These are phyloP conservation scores for Bolboschoenoplectus hybrid DNA, from an alignment of 202 grass and related monocot species.

Conservation along the genomic window DNA sequence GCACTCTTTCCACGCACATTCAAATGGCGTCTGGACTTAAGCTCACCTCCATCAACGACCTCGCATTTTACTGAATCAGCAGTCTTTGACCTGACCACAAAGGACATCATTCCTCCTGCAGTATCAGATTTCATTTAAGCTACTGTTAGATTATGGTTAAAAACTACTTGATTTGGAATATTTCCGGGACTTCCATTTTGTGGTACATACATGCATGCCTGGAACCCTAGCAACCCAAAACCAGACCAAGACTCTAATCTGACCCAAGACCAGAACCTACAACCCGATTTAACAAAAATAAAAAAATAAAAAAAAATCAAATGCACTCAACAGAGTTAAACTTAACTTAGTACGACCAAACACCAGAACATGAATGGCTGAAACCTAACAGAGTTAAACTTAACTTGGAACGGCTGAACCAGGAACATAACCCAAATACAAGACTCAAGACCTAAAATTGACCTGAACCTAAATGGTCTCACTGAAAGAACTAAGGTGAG, in stretches of 20 bases:
- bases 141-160: background rate
- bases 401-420: slow-evolving; percentile 1
- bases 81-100: slow-evolving; percentile 83
- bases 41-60: slow-evolving; percentile 95
- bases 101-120: slow-evolving; percentile 99
- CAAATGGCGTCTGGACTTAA: slow-evolving; percentile 95
- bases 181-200: background rate
- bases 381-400: slow-evolving; percentile 2
- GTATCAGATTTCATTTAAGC: slow-evolving; percentile 23
- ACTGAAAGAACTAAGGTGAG: background rate
- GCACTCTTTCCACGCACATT: slow-evolving; percentile 99
- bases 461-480: slow-evolving; percentile 16
- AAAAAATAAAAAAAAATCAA: background rate
- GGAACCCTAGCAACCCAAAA: background rate
- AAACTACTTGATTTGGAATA: background rate
- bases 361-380: background rate
- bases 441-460: slow-evolving; percentile 20
- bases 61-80: slow-evolving; percentile 95
- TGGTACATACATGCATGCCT: background rate
- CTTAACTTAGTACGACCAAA: slow-evolving; percentile 1
- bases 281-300: background rate
- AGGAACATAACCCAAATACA: background rate
- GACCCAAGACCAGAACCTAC: background rate
- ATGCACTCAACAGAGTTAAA: too few relatives aligned
- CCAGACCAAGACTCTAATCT: background rate